A percentile compares a stretch with the other conserved stretches of the same genome.
Conservation (phyloP, 768 basidiomycete species). For the Antrodiella citrinella region DNA sequence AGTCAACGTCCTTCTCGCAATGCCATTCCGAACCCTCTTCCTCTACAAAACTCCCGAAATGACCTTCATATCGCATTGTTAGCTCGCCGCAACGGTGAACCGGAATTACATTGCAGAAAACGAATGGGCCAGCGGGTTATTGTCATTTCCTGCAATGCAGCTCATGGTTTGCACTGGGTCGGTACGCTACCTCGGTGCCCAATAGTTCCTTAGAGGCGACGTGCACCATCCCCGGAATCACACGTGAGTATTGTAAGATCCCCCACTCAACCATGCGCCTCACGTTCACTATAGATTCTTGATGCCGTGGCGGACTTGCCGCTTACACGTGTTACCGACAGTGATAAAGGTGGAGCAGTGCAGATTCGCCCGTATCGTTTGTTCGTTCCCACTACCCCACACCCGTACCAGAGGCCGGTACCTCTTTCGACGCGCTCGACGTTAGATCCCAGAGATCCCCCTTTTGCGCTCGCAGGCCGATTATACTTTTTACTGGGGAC, state of each 20-base stretch:
- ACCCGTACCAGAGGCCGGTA: background rate
- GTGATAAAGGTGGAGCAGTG: conserved; percentile 2
- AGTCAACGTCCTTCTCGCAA: no score
- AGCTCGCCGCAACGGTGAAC: no score
- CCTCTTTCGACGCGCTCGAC: background rate
- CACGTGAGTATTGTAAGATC: background rate
- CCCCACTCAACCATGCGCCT: background rate
- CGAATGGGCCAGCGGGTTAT: no score
- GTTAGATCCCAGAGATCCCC: background rate
- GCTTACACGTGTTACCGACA: conserved; percentile 3
- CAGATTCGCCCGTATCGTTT: background rate
- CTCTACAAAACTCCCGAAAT: no score
- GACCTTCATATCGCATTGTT: no score
- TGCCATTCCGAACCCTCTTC: no score
- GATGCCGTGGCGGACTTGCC: conserved; percentile 1
- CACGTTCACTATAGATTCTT: background rate
- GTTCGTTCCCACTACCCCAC: background rate
- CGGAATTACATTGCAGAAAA: no score
- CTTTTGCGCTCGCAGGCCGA: background rate
- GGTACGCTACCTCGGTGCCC: no score
- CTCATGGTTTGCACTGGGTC: no score
- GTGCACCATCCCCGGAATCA: background rate
- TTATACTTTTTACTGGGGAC: background rate
- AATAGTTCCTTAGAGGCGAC: background rate
- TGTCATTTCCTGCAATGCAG: no score